Conservation (phyloP, 768 basidiomycete species). For the Trametes villosa region DNA sequence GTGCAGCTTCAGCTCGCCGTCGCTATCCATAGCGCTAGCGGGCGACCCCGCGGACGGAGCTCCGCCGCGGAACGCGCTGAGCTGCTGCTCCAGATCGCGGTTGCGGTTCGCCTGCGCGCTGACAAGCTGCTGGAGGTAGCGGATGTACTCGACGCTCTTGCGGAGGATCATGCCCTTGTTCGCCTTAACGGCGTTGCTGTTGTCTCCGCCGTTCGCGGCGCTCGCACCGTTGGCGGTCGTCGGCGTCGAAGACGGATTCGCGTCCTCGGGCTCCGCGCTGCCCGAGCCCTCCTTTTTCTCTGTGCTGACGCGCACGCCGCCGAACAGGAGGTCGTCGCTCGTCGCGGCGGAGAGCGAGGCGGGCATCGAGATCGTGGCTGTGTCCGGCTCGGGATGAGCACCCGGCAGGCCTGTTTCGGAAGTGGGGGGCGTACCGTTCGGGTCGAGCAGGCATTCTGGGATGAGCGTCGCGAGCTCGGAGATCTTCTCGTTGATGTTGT, state of each 20-base stretch:
- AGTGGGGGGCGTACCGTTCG: constrained; percentile 40
- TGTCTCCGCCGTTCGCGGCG: constrained; percentile 32
- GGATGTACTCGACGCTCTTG: constrained; percentile 61
- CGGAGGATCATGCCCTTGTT: constrained; percentile 94
- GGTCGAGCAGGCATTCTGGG: constrained; percentile 83
- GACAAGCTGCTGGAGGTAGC: constrained; percentile 85
- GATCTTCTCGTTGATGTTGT: constrained; percentile 97
- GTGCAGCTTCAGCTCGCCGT: constrained; percentile 33
- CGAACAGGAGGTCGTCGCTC: constrained; percentile 33
- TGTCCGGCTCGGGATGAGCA: constrained; percentile 5
- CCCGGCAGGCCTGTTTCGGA: not conserved
- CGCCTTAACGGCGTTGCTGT: constrained; percentile 70
- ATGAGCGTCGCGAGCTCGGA: constrained; percentile 87
- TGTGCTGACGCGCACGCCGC: constrained; percentile 24
- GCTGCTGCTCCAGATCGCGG: constrained; percentile 76
- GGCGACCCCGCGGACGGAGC: not conserved
- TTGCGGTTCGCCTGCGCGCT: constrained; percentile 78
- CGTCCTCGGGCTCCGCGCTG: constrained; percentile 28
- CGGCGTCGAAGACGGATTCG: constrained; percentile 16
- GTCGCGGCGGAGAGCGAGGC: constrained; percentile 29
- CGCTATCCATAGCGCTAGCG: constrained; percentile 23
- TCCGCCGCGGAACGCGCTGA: constrained; percentile 49
- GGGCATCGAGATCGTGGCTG: constrained; percentile 34
- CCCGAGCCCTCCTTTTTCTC: constrained; percentile 35
- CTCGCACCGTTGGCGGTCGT: constrained; percentile 22